Evolutionary conservation across 2,329 filamentous ascomycete genomes (phyloP).

Genomic region (Microdochium nivale): DNA sequence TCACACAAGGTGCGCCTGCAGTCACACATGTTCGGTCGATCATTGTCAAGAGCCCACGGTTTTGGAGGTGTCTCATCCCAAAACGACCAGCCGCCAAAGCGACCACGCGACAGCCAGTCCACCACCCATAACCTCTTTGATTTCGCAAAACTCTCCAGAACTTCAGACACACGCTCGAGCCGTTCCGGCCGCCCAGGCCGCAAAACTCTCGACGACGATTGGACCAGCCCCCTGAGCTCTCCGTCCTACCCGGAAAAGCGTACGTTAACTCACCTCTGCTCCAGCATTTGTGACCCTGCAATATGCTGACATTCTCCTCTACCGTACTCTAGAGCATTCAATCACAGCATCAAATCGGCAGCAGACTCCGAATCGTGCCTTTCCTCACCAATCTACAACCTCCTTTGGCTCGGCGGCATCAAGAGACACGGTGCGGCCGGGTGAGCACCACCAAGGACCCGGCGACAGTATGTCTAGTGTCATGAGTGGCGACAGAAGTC

Average conservation of each 20-base stretch:
- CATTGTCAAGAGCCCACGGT: conserved; percentile 27
- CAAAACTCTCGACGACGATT: conserved; percentile 14
- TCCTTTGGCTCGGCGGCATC: conserved; percentile 27
- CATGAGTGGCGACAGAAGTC: conserved; percentile 68
- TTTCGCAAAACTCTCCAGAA: conserved; percentile 28
- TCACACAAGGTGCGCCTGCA: conserved; percentile 7
- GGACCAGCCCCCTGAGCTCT: conserved; percentile 15
- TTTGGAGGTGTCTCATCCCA: conserved; percentile 8
- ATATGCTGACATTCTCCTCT: conserved; percentile 11
- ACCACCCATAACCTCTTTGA: background rate
- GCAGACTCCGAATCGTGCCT: conserved; percentile 17
- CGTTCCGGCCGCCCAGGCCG: conserved; percentile 12
- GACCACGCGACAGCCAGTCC: conserved; percentile 24
- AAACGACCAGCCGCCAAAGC: conserved; percentile 23
- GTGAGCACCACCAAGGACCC: conserved; percentile 11
- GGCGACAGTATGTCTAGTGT: conserved; percentile 48
- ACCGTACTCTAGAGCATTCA: conserved; percentile 23
- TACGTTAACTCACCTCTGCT: conserved; percentile 16
- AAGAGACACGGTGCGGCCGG: conserved; percentile 21
- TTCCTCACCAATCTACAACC: conserved; percentile 28
- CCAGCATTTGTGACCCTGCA: background rate
- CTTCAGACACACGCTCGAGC: conserved; percentile 19
- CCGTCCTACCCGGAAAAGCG: conserved; percentile 31
- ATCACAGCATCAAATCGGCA: conserved; percentile 26
- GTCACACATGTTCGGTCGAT: conserved; percentile 36